Evolutionary conservation across 2,329 filamentous ascomycete genomes (phyloP).

Genomic region (Ophiostoma novo-ulmi): DNA sequence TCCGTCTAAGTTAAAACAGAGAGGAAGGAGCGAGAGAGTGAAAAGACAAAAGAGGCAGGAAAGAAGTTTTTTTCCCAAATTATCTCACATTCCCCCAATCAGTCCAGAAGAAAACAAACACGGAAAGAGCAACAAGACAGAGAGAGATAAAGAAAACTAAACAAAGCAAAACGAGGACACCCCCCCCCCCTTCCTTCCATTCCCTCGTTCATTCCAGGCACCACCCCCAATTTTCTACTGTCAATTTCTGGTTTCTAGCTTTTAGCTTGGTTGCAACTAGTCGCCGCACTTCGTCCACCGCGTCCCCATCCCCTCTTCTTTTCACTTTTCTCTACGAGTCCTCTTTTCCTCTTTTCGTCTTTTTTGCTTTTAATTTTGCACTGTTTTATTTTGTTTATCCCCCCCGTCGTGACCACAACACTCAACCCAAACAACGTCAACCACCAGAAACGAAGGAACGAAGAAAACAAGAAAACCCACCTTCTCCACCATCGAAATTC

Average conservation of each 20-base stretch:
- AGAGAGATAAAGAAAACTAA: neutral
- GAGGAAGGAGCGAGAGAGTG: neutral
- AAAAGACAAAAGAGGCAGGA: neutral
- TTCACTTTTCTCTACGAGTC: neutral
- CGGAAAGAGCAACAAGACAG: neutral
- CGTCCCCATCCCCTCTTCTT: conserved; percentile 1
- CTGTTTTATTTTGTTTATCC: conserved; percentile 13
- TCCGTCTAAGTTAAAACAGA: no score
- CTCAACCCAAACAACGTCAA: neutral
- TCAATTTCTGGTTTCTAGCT: neutral
- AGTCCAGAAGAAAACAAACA: neutral
- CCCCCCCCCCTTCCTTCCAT: neutral
- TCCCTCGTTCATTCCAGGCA: conserved; percentile 15
- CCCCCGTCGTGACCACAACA: neutral
- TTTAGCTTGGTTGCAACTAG: neutral
- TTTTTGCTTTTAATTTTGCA: conserved; percentile 7
- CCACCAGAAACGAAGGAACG: neutral
- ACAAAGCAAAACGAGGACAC: neutral
- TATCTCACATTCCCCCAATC: neutral
- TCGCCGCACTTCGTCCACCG: neutral
- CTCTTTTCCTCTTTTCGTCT: neutral
- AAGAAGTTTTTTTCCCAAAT: neutral
- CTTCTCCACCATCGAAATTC: neutral
- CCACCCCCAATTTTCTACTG: conserved; percentile 8
- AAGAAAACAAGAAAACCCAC: conserved; percentile 10